A percentile compares a stretch with the other conserved stretches of the same genome.
These are phyloP conservation scores for Solanum megistacrolobum DNA, from an alignment of 257 asterid genomes.

Conservation along the genomic window DNA sequence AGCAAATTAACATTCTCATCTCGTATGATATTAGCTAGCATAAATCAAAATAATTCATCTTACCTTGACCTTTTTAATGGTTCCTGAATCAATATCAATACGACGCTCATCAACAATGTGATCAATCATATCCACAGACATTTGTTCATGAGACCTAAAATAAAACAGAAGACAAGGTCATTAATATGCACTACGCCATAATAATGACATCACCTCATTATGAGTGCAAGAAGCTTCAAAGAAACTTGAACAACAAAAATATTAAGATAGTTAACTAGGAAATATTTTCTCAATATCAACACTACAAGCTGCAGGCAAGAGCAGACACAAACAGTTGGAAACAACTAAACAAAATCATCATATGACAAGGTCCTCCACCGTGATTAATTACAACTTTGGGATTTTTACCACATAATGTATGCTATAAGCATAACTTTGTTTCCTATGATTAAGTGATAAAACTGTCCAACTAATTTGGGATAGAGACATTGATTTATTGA, in stretches of 20 bases:
- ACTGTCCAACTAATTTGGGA: neutral
- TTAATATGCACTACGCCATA: neutral
- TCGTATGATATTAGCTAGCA: neutral
- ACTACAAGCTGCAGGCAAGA: neutral
- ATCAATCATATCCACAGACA: conserved; percentile 81
- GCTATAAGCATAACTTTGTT: neutral
- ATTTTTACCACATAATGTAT: neutral
- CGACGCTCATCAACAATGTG: conserved; percentile 65
- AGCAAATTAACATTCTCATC: neutral
- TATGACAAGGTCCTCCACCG: neutral
- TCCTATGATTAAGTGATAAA: neutral
- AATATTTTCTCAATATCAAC: neutral
- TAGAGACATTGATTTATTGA: neutral
- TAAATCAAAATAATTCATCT: conserved; percentile 9
- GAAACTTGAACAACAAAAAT: neutral
- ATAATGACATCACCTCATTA: neutral
- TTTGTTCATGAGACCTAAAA: conserved; percentile 82
- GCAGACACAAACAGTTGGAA: neutral
- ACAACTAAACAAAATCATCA: neutral
- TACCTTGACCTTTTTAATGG: conserved; percentile 61
- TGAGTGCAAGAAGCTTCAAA: neutral
- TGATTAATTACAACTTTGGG: neutral
- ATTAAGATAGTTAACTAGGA: neutral
- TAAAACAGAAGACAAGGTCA: neutral
- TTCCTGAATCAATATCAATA: conserved; percentile 62